Evolutionary conservation across 2,329 filamentous ascomycete species (phyloP).

Genomic region (Cytospora leucostoma): DNA sequence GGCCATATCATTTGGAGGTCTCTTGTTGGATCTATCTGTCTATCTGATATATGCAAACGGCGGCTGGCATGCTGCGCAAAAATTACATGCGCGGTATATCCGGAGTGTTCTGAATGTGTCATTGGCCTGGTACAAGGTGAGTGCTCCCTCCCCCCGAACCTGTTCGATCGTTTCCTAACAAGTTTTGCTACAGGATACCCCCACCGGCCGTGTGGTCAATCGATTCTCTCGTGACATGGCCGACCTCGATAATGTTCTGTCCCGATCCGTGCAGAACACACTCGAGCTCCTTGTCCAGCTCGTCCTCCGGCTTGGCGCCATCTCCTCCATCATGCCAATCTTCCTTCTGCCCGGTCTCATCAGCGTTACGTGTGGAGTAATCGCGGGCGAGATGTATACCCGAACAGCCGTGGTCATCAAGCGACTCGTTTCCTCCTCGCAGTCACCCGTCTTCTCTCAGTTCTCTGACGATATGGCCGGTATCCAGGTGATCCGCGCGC

Average conservation of each 20-base stretch:
- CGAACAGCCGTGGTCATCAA: conserved; percentile 47
- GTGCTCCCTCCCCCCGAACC: neutral
- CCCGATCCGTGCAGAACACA: conserved; percentile 46
- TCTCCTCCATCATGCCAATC: conserved; percentile 46
- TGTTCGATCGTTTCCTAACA: neutral
- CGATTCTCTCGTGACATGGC: conserved; percentile 47
- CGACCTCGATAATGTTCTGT: conserved; percentile 54
- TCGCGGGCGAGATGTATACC: conserved; percentile 48
- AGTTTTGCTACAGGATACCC: conserved; percentile 32
- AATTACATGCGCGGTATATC: conserved; percentile 55
- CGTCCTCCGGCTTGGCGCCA: conserved; percentile 40
- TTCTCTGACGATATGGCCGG: conserved; percentile 45
- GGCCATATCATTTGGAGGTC: conserved; percentile 46
- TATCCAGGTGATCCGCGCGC: conserved; percentile 47
- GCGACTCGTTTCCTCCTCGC: conserved; percentile 42
- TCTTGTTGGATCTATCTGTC: conserved; percentile 44
- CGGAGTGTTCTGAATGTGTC: conserved; percentile 54
- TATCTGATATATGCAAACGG: conserved; percentile 55
- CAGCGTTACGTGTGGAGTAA: conserved; percentile 41
- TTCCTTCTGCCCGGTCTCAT: conserved; percentile 45
- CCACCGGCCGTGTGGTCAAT: conserved; percentile 37
- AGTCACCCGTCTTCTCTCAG: conserved; percentile 58
- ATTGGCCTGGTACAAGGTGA: conserved; percentile 55
- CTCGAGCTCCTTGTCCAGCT: conserved; percentile 44
- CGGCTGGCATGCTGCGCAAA: conserved; percentile 57